Evolutionary conservation across 2,329 filamentous ascomycete genomes (phyloP).

Genomic region (Graphilbum sp.): DNA sequence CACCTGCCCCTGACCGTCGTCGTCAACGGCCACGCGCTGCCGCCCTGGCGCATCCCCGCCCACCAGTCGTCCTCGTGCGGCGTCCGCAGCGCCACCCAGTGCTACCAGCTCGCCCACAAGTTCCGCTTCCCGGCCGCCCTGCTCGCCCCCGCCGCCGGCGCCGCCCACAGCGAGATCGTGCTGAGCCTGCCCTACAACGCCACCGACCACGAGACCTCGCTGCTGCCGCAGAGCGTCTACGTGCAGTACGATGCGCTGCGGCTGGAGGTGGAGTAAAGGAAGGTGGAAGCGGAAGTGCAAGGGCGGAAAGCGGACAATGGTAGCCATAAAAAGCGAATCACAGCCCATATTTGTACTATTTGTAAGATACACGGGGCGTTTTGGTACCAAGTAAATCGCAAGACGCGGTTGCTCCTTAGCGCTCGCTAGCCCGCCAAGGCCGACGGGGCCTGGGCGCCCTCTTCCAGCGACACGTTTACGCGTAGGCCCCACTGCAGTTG

Average conservation of each 20-base stretch:
- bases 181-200: constrained; percentile 42
- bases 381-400: no score
- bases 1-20: constrained; percentile 32
- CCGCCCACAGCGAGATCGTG: constrained; percentile 32
- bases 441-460: no score
- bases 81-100: constrained; percentile 41
- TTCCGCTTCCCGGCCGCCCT: constrained; percentile 35
- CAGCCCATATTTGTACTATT: no score
- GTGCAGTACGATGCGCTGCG: constrained; percentile 50
- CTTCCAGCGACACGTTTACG: no score
- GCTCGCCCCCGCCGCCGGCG: constrained; percentile 30
- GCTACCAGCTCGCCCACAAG: constrained; percentile 45
- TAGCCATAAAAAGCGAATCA: no score
- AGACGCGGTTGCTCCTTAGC: no score
- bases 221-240: constrained; percentile 27
- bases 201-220: constrained; percentile 39
- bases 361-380: no score
- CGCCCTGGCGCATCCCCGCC: constrained; percentile 42
- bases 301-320: no score
- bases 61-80: constrained; percentile 43
- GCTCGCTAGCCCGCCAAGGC: no score
- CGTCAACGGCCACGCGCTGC: constrained; percentile 24
- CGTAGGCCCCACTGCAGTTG: no score
- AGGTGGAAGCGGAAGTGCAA: neutral
- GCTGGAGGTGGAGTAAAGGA: constrained; percentile 31